Evolutionary conservation across 1,139 yeast genomes (phyloP), one percentile per base, ranked within the genome.

Genomic region (Saccharomyces pastorianus): DNA sequence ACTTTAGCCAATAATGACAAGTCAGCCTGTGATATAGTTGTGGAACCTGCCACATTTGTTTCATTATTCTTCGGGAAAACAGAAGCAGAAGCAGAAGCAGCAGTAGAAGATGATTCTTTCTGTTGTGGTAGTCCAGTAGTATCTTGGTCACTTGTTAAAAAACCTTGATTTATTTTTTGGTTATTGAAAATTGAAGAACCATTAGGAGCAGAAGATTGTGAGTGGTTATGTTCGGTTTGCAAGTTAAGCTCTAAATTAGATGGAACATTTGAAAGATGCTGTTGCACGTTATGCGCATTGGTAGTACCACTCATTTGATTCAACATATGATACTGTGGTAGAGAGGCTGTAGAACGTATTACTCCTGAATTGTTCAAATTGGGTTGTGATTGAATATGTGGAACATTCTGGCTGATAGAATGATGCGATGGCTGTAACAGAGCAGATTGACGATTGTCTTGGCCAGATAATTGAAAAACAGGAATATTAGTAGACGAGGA

Each of bases 1-100:
- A 90, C 89, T 59, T 88, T 73, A 0, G 91, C 89, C 50, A 85
- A 72, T 49, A 85, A 71, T 1, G 89, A 82, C 58, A 85, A 74
- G 66, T 85, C 93, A 34, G 71, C 73, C 13, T 88, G 89, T n/a
- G 85, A 63, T 4, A 67, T 66, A 23, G 67, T 54, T 27, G 62
- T 55, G 44, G 63, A 54, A 41, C 65, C 53, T 46, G 61, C 51
- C 41, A 55, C 53, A 55, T 51, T 58, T 28, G 57, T 51, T 26
- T 46, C 50, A 5, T 23, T 17, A 6, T 26, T 38, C 6, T 46
- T 51, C 4, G 53, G 32, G 4, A 38, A 38, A 6, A 9, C 42
- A 23, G 48, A 27, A 9, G 6, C 25, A 23, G 48, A 27, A 9
- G 6, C 25, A 17, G 50, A 32, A 17, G 58, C 53, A 38, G 60